Conservation (phyloP, 176 grass and related monocot genomes). For the Triticum aestivum region IWGSC_CS_RefSeq_v2.1 NC_057795.1:247256433-247256932, state of each 20-base stretch:
- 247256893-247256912: constrained; percentile 53
- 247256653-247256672: constrained; percentile 48
- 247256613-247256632: constrained; percentile 66
- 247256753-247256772: constrained; percentile 46
- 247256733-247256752: constrained; percentile 49
- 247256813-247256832: constrained; percentile 50
- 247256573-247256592: constrained; percentile 54
- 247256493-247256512: constrained; percentile 64
- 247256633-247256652: constrained; percentile 58
- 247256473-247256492: constrained; percentile 57
- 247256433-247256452: constrained; percentile 58
- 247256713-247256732: constrained; percentile 45
- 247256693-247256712: constrained; percentile 53
- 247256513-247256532: constrained; percentile 63
- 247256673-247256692: constrained; percentile 52
- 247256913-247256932: constrained; percentile 36
- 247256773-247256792: constrained; percentile 47
- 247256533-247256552: constrained; percentile 60
- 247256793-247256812: constrained; percentile 50
- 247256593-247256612: constrained; percentile 59
- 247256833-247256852: constrained; percentile 57
- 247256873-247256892: constrained; percentile 59
- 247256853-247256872: constrained; percentile 58
- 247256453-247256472: constrained; percentile 51
- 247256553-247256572: constrained; percentile 62